Evolutionary conservation across 2,329 filamentous ascomycete genomes (phyloP).

Genomic region (Sarocladiaceae sp.): DNA sequence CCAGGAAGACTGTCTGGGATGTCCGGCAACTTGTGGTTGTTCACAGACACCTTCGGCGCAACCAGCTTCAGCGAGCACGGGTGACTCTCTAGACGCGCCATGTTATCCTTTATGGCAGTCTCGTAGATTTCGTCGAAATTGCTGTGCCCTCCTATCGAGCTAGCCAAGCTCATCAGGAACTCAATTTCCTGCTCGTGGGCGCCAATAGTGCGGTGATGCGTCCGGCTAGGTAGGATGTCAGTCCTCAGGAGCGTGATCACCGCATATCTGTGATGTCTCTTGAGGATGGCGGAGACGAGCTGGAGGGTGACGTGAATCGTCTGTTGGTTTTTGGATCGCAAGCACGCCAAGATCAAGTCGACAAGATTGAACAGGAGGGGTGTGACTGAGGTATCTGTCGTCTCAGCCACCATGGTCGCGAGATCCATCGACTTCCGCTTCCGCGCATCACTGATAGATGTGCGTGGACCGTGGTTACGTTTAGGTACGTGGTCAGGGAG

Average conservation of each 20-base stretch:
- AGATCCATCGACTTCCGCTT: conserved; percentile 88
- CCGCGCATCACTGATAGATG: conserved; percentile 63
- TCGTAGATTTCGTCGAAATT: conserved; percentile 72
- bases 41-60: conserved; percentile 52
- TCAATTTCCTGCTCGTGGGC: conserved; percentile 73
- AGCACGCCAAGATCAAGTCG: conserved; percentile 81
- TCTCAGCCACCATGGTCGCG: conserved; percentile 71
- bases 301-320: conserved; percentile 88
- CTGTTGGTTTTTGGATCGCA: conserved; percentile 79
- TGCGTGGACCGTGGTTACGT: conserved; percentile 18
- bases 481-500: conserved; percentile 54
- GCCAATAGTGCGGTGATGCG: conserved; percentile 62
- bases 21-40: conserved; percentile 52
- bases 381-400: conserved; percentile 65
- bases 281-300: conserved; percentile 79
- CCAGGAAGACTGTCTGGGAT: conserved; percentile 54
- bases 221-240: conserved; percentile 49
- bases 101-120: conserved; percentile 65
- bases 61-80: conserved; percentile 69
- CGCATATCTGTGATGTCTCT: conserved; percentile 84
- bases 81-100: conserved; percentile 66
- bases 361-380: conserved; percentile 90
- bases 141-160: conserved; percentile 63
- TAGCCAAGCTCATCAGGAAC: conserved; percentile 63
- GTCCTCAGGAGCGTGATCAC: conserved; percentile 71